Base-by-base conservation (phyloP, 441 rosid genomes). In the Eutrema salsugineum region DNA sequence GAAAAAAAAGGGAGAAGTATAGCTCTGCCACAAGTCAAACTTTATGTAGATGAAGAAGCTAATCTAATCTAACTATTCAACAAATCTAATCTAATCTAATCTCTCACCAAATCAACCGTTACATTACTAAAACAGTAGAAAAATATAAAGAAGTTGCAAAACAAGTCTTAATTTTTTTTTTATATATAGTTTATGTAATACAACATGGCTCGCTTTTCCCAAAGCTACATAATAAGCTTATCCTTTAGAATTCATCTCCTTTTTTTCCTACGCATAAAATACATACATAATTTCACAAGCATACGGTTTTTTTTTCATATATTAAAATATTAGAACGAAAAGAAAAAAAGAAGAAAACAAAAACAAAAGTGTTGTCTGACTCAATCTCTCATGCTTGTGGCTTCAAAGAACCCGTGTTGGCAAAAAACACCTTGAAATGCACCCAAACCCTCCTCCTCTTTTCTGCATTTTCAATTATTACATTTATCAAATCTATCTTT, bases 341-440 rank as follows among this genome's bases (percentile, higher is more conserved):
- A 16, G 9, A n/a, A 16, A 9, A 17, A 46, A n/a, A n/a, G n/a
- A n/a, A n/a, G n/a, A n/a, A n/a, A 15, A 56, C n/a, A 16, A 5
- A 14, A 55, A 49, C 12, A 16, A 71, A 51, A 62, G 54, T 71
- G 54, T 17, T 30, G 39, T 69, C 53, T 75, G 58, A 53, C 64
- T 53, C 69, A 17, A 62, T 54, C 60, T 32, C 15, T 56, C 66
- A 68, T 49, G 78, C 50, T 42, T 33, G 68, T 33, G 15, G 11
- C 69, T 54, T 75, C 78, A 75, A 62, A 61, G 78, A 59, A 68
- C 72, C 54, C 62, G 72, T 73, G 77, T 40, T 16, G 78, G 73
- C 48, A 59, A 47, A 60, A 74, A 74, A 74, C 78, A 74, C 38
- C 74, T 75, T 69, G 79, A 63, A 76, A 76, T 38, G 55, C 75